Conservation (phyloP, 2,329 filamentous ascomycete species). For the Periconia sp. region DNA sequence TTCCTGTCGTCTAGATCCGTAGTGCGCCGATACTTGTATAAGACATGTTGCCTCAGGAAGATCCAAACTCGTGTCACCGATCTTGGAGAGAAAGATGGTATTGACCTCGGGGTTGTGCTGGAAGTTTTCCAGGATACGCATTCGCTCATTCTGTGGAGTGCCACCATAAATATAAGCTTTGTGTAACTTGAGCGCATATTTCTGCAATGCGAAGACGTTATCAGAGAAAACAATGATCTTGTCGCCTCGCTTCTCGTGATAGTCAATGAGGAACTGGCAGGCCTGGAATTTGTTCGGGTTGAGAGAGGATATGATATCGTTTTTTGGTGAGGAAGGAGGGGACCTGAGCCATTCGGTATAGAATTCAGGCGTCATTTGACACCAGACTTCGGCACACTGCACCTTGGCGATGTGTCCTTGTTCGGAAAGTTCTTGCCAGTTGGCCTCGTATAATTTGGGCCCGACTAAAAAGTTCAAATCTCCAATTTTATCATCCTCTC, state of each 20-base stretch:
- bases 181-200: constrained; percentile 78
- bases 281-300: constrained; percentile 97
- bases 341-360: constrained; percentile 86
- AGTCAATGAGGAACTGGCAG: constrained; percentile 97
- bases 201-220: constrained; percentile 88
- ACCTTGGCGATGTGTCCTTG: constrained; percentile 96
- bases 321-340: constrained; percentile 62
- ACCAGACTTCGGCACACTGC: constrained; percentile 98
- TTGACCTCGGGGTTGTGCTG: constrained; percentile 88
- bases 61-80: constrained; percentile 97
- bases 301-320: constrained; percentile 84
- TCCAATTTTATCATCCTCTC: constrained; percentile 98
- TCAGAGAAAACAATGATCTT: constrained; percentile 99
- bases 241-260: constrained; percentile 90
- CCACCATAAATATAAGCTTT: constrained; percentile 92
- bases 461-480: constrained; percentile 97
- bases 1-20: constrained; percentile 94
- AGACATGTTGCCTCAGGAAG: constrained; percentile 93
- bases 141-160: constrained; percentile 81
- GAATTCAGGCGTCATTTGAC: constrained; percentile 98
- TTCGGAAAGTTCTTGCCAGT: constrained; percentile 98
- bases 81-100: constrained; percentile 95
- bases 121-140: constrained; percentile 89
- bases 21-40: constrained; percentile 97
- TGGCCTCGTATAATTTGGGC: constrained; percentile 95